Evolutionary conservation across 495 filamentous ascomycete genomes (phyloP).

Genomic region (Glutinoglossum americanum): DNA sequence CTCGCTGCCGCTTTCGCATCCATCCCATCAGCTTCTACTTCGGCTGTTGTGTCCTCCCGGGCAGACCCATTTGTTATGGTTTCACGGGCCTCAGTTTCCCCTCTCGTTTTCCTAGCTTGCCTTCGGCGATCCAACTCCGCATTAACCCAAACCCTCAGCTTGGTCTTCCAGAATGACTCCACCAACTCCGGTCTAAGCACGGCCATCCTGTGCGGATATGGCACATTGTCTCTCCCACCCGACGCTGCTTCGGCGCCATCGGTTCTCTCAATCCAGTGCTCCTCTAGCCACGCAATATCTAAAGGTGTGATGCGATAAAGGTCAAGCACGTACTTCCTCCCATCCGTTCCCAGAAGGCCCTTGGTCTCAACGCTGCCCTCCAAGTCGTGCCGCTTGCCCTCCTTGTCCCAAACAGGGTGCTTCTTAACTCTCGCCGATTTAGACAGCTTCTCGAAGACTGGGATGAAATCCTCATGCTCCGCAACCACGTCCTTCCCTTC

Average conservation of each 20-base stretch:
- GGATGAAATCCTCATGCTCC: constrained; percentile 60
- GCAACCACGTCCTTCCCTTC: constrained; percentile 94
- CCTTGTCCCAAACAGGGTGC: constrained; percentile 96
- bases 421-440: constrained; percentile 74
- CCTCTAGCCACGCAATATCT: constrained; percentile 78
- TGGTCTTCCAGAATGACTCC: constrained; percentile 58
- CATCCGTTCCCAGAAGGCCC: constrained; percentile 90
- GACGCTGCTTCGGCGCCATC: constrained; percentile 19
- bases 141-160: constrained; percentile 71
- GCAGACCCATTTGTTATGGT: neutral
- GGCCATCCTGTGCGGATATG: constrained; percentile 89
- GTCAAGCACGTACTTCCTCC: constrained; percentile 89
- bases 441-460: constrained; percentile 76
- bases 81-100: neutral
- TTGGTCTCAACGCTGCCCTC: constrained; percentile 97
- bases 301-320: constrained; percentile 85
- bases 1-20: constrained; percentile 19
- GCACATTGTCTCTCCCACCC: constrained; percentile 17
- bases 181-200: constrained; percentile 77
- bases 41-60: neutral
- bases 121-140: constrained; percentile 42
- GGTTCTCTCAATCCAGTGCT: constrained; percentile 26
- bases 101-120: constrained; percentile 16
- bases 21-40: constrained; percentile 4
- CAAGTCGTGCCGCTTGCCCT: constrained; percentile 69